These are phyloP conservation scores for Boletus hoseneyae DNA, from an alignment of 1,284 basidiomycete species.

Conservation along the genomic window DNA sequence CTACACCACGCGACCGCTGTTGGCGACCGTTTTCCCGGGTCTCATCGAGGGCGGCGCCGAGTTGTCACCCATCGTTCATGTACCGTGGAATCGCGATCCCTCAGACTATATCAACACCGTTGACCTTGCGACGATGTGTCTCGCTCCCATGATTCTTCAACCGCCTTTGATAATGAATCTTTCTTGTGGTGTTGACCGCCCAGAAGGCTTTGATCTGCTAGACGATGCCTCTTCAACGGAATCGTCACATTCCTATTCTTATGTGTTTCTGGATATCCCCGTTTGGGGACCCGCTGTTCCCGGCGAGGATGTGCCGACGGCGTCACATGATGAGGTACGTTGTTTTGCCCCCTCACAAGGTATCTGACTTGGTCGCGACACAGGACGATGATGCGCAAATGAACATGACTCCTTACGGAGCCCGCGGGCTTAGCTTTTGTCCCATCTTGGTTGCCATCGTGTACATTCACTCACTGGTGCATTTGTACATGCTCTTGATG, in stretches of 20 bases:
- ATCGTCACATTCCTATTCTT: neutral
- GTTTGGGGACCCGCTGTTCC: neutral
- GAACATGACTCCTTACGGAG: conserved; percentile 4
- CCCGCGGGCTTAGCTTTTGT: conserved; percentile 23
- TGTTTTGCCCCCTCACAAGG: too few relatives aligned
- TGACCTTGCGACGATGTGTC: conserved; percentile 10
- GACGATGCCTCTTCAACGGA: neutral
- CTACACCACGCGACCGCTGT: conserved; percentile 8
- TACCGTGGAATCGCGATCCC: neutral
- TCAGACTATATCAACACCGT: neutral
- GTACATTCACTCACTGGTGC: conserved; percentile 20
- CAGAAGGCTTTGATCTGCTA: neutral
- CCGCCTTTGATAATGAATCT: neutral
- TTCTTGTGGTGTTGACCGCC: neutral
- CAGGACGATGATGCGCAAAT: conserved; percentile 6
- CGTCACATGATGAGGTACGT: conserved; percentile 2
- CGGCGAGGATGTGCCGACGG: neutral
- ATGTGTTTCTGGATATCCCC: neutral
- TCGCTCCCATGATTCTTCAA: conserved; percentile 6
- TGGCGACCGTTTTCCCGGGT: conserved; percentile 9
- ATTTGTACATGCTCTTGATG: conserved; percentile 28
- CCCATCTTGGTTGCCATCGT: conserved; percentile 14
- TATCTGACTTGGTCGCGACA: conserved; percentile 1
- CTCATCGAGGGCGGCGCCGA: conserved; percentile 8
- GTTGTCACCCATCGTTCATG: neutral